These are phyloP conservation scores for Phaeodactylum tricornutum DNA, from an alignment of 108 stramenopile species.

Conservation along the genomic window DNA sequence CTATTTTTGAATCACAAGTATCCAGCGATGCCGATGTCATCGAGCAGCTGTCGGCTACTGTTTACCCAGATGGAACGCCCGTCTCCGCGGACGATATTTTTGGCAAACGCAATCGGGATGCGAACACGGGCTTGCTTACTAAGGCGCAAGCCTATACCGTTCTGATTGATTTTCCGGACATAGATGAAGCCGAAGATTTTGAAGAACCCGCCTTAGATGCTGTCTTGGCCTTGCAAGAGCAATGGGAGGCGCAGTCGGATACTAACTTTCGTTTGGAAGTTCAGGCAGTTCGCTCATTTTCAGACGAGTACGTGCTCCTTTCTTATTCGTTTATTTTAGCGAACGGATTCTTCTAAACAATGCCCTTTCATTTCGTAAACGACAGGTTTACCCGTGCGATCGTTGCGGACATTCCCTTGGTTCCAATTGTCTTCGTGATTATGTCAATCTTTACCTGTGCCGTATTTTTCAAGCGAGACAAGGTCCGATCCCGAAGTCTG, in stretches of 20 bases:
- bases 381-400: not conserved
- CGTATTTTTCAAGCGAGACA: slow-evolving; percentile 10
- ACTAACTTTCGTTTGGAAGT: slow-evolving; percentile 7
- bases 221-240: slow-evolving; percentile 4
- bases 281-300: slow-evolving; percentile 1
- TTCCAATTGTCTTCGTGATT: slow-evolving; percentile 8
- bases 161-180: slow-evolving; percentile 4
- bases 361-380: no score
- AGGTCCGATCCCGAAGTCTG: slow-evolving; percentile 9
- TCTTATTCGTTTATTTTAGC: no score
- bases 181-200: slow-evolving; percentile 10
- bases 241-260: not conserved
- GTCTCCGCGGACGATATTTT: slow-evolving; percentile 1
- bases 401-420: not conserved
- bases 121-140: not conserved
- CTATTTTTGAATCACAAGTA: not conserved
- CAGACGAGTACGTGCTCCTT: slow-evolving; percentile 9
- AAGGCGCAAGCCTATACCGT: slow-evolving; percentile 3
- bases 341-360: no score
- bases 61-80: slow-evolving; percentile 1
- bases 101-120: slow-evolving; percentile 1
- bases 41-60: slow-evolving; percentile 1
- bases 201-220: slow-evolving; percentile 12
- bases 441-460: slow-evolving; percentile 12
- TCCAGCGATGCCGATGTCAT: slow-evolving; percentile 4